phyloP scores from a whole-genome alignment of 306 rosid species.

The Cicer cuneatum region DNA sequence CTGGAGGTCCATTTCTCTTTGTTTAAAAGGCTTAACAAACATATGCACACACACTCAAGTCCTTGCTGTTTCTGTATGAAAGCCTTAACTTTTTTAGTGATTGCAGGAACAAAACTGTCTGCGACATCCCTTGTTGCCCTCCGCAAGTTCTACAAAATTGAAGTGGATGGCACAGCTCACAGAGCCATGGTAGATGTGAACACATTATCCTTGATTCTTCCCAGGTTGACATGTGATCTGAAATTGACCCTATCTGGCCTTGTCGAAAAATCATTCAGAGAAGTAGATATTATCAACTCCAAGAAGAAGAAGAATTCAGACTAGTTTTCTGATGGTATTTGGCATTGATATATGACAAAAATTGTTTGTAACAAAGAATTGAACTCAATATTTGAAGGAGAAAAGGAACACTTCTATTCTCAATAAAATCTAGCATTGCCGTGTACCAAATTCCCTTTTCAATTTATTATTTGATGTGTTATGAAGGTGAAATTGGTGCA shows the following conservation, averaged over 20 bases:
- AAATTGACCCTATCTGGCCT: slow-evolving; percentile 61
- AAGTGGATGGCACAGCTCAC: slow-evolving; percentile 71
- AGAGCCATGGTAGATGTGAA: slow-evolving; percentile 88
- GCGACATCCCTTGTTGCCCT: slow-evolving; percentile 61
- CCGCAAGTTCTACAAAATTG: slow-evolving; percentile 53
- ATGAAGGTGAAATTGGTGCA: too few species aligned
- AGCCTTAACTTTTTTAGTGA: slow-evolving; percentile 29
- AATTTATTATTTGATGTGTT: too few species aligned
- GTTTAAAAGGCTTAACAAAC: slow-evolving; percentile 10
- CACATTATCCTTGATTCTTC: slow-evolving; percentile 64
- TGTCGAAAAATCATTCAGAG: slow-evolving; percentile 63
- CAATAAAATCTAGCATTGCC: slow-evolving; percentile 27
- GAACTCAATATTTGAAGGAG: slow-evolving; percentile 33
- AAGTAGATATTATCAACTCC: slow-evolving; percentile 55
- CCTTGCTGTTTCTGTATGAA: slow-evolving; percentile 35
- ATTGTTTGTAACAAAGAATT: slow-evolving; percentile 24
- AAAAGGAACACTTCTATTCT: slow-evolving; percentile 43
- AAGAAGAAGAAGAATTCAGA: slow-evolving; percentile 70
- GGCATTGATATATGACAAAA: slow-evolving; percentile 32
- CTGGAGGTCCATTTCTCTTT: slow-evolving; percentile 55
- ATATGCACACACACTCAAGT: background rate
- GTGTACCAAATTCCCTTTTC: too few species aligned
- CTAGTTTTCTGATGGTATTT: slow-evolving; percentile 48
- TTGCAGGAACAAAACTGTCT: slow-evolving; percentile 58
- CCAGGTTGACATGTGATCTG: slow-evolving; percentile 63